These are phyloP conservation scores for Cyberlindnera mrakii DNA, from an alignment of 805 yeast genomes.

Conservation along the genomic window DNA sequence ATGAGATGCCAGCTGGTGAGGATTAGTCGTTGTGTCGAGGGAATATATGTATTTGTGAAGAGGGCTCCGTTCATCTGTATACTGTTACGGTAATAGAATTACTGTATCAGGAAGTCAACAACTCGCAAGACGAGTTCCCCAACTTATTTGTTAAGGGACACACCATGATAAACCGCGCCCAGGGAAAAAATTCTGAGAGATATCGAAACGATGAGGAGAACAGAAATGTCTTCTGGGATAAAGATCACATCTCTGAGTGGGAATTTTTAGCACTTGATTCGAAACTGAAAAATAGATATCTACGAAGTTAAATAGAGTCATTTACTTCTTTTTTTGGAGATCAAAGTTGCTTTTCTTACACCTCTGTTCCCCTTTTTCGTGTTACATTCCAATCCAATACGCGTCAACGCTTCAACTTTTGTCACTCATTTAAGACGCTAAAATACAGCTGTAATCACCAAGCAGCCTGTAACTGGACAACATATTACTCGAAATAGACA, in stretches of 20 bases:
- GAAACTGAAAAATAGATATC: too few relatives aligned
- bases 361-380: background rate
- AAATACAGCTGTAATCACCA: too few relatives aligned
- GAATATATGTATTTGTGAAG: background rate
- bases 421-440: too few relatives aligned
- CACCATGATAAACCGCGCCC: background rate
- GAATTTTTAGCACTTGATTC: too few relatives aligned
- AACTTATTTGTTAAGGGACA: background rate
- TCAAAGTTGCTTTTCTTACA: background rate
- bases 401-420: background rate
- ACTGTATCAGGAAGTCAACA: background rate
- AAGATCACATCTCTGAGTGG: too few relatives aligned
- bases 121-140: background rate
- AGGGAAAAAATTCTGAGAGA: too few relatives aligned
- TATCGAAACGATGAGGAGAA: too few relatives aligned
- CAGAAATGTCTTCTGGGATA: too few relatives aligned
- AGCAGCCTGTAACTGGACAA: background rate
- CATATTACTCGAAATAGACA: background rate
- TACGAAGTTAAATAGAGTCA: too few relatives aligned
- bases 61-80: too few relatives aligned
- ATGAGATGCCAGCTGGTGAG: conserved; percentile 97
- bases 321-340: too few relatives aligned
- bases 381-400: background rate
- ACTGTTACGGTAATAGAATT: background rate
- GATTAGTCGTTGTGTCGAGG: conserved; percentile 36